These are phyloP conservation scores for Apiospora kogelbergensis DNA, from an alignment of 2,329 filamentous ascomycete species.

Conservation along the genomic window DNA sequence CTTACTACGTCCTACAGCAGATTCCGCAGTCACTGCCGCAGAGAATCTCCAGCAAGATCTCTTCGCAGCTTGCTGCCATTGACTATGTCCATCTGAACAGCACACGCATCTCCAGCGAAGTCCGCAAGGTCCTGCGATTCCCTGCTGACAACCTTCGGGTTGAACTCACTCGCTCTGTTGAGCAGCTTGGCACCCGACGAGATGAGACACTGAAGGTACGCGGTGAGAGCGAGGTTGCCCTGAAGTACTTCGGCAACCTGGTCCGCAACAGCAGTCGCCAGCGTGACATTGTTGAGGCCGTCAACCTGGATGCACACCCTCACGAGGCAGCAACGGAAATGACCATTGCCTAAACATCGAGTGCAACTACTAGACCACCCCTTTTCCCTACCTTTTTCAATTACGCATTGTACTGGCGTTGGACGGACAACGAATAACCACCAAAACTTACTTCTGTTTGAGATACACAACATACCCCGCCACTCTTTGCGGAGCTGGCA, in stretches of 20 bases:
- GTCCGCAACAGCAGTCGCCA: constrained; percentile 63
- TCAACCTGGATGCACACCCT: constrained; percentile 57
- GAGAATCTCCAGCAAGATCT: constrained; percentile 82
- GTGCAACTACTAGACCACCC: neutral
- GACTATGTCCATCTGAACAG: constrained; percentile 94
- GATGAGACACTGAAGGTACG: constrained; percentile 82
- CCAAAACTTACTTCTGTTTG: neutral
- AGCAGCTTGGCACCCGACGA: constrained; percentile 75
- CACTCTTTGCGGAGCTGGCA: neutral
- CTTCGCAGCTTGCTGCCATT: constrained; percentile 73
- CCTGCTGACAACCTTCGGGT: constrained; percentile 85
- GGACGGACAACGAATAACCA: neutral
- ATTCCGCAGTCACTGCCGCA: constrained; percentile 88
- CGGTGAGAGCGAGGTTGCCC: constrained; percentile 80
- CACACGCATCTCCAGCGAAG: constrained; percentile 77
- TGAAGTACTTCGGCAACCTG: constrained; percentile 88
- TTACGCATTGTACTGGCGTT: constrained; percentile 7
- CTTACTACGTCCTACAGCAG: constrained; percentile 79
- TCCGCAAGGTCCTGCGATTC: constrained; percentile 84
- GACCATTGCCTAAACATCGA: constrained; percentile 9
- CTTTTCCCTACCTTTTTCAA: neutral
- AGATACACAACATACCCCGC: neutral
- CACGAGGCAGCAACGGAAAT: constrained; percentile 23
- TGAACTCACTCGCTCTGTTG: constrained; percentile 79
- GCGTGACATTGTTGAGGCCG: constrained; percentile 46